Percentiles rank a stretch among this genome's conserved stretches.
Conservation (phyloP, 768 basidiomycete species). For the Lactarius evosmus region DNA sequence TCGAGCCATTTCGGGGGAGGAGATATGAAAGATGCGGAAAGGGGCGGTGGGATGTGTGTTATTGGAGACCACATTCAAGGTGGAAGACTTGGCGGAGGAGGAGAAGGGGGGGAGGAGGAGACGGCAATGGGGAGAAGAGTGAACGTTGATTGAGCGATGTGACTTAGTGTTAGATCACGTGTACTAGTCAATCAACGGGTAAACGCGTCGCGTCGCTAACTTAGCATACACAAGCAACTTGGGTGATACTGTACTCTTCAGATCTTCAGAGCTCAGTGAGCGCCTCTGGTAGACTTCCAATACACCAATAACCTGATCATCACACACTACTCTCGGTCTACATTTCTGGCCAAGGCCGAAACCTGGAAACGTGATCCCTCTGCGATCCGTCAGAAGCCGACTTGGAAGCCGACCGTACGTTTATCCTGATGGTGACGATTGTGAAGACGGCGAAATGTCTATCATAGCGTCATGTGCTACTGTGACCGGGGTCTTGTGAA, state of each 20-base stretch:
- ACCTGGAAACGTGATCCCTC: neutral
- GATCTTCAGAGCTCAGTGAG: too few species aligned
- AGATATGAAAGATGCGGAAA: constrained; percentile 1
- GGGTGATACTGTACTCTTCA: too few species aligned
- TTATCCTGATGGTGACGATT: neutral
- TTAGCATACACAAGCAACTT: neutral
- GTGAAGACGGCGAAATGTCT: neutral
- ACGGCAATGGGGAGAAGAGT: neutral
- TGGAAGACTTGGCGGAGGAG: constrained; percentile 9
- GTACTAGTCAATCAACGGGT: constrained; percentile 4
- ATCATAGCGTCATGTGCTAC: neutral
- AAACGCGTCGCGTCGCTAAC: constrained; percentile 1
- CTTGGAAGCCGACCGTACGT: too few species aligned
- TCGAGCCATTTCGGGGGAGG: constrained; percentile 20
- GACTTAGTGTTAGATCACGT: constrained; percentile 2
- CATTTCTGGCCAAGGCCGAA: neutral
- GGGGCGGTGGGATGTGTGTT: constrained; percentile 3
- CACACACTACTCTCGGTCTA: neutral
- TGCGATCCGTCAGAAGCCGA: neutral
- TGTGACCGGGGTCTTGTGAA: neutral
- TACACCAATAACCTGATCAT: neutral
- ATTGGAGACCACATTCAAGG: constrained; percentile 17
- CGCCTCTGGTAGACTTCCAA: neutral
- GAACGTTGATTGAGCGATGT: neutral
- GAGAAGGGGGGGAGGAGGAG: neutral